A percentile compares a stretch with the other conserved stretches of the same genome.
phyloP scores from a whole-genome alignment of 495 filamentous ascomycete species.

The Penicillium lividum region DNA sequence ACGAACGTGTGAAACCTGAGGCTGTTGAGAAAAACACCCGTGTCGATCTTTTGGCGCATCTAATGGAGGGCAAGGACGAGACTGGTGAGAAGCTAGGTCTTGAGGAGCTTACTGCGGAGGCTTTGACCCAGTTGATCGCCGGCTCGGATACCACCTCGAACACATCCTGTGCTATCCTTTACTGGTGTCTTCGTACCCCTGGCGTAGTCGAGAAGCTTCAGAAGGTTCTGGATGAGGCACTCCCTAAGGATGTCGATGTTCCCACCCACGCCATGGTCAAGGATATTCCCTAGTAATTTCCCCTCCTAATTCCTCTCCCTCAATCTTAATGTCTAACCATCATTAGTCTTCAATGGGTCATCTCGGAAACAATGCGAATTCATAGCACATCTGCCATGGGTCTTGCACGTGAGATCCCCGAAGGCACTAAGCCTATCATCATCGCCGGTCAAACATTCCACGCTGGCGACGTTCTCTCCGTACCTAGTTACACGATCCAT shows the following conservation, averaged over 20 bases:
- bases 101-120: conserved; percentile 85
- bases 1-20: conserved; percentile 67
- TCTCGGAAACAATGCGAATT: conserved; percentile 89
- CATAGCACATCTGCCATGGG: conserved; percentile 88
- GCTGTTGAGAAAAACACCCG: conserved; percentile 55
- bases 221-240: conserved; percentile 66
- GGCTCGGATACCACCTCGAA: conserved; percentile 89
- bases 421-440: conserved; percentile 53
- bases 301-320: neutral
- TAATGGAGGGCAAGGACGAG: conserved; percentile 86
- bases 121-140: conserved; percentile 85
- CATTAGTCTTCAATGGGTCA: conserved; percentile 64
- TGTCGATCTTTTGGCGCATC: conserved; percentile 77
- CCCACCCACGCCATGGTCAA: conserved; percentile 71
- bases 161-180: conserved; percentile 82
- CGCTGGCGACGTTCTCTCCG: conserved; percentile 72
- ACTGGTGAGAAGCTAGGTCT: conserved; percentile 73
- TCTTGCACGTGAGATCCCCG: conserved; percentile 77
- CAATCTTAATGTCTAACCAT: neutral
- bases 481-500: conserved; percentile 87
- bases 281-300: conserved; percentile 55
- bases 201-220: conserved; percentile 72
- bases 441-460: conserved; percentile 66
- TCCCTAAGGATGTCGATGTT: conserved; percentile 60
- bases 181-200: conserved; percentile 68